phyloP scores from a whole-genome alignment of 768 basidiomycete species.

The Phaffia australis region DNA sequence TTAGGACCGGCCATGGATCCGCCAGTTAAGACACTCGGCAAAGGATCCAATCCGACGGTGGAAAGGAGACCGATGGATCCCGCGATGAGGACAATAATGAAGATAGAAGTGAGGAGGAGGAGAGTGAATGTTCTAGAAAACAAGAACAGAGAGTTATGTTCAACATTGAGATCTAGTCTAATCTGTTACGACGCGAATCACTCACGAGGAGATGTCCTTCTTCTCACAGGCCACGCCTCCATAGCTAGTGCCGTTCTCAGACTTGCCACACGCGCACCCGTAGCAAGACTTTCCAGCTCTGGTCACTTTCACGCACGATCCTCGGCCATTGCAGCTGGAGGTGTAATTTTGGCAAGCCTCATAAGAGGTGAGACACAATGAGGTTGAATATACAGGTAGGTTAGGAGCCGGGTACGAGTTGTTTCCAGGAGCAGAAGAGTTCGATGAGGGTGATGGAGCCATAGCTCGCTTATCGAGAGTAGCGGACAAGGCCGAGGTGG shows the following conservation, averaged over 20 bases:
- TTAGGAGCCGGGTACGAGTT: slow-evolving; percentile 34
- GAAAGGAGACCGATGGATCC: slow-evolving; percentile 59
- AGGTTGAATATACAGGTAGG: slow-evolving; percentile 44
- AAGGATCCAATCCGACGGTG: slow-evolving; percentile 49
- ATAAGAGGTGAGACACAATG: slow-evolving; percentile 52
- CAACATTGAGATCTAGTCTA: neutral
- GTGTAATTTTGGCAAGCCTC: slow-evolving; percentile 55
- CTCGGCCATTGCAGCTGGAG: slow-evolving; percentile 56
- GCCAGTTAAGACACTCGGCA: slow-evolving; percentile 66
- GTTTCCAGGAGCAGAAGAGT: slow-evolving; percentile 37
- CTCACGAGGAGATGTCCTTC: slow-evolving; percentile 69
- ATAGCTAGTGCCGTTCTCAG: slow-evolving; percentile 56
- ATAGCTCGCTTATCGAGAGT: slow-evolving; percentile 24
- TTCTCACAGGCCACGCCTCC: slow-evolving; percentile 65
- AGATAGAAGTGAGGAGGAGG: slow-evolving; percentile 56
- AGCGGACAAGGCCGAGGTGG: slow-evolving; percentile 7
- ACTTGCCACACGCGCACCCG: slow-evolving; percentile 45
- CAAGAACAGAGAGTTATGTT: slow-evolving; percentile 11
- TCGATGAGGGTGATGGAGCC: slow-evolving; percentile 46
- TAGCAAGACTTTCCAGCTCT: slow-evolving; percentile 52
- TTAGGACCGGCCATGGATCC: slow-evolving; percentile 3
- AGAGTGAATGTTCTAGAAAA: slow-evolving; percentile 58
- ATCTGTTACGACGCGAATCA: neutral
- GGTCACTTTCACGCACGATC: slow-evolving; percentile 52
- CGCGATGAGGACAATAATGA: slow-evolving; percentile 54